These are phyloP conservation scores for Moringa oleifera DNA, from an alignment of 345 rosid genomes.

Conservation along the genomic window DNA sequence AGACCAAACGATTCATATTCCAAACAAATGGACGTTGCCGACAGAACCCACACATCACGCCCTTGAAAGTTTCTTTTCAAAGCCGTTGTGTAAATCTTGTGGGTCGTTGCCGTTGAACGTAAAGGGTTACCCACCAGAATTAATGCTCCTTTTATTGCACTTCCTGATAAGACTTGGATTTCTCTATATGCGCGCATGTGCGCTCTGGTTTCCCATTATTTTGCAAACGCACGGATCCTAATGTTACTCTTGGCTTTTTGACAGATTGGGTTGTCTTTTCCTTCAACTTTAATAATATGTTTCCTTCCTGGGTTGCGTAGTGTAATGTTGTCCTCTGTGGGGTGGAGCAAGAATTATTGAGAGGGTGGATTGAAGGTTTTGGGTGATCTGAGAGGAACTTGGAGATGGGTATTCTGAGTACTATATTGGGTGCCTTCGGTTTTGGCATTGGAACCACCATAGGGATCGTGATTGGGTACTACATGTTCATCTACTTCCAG, in stretches of 20 bases:
- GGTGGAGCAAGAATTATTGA: background rate
- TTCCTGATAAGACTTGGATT: conserved; percentile 11
- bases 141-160: conserved; percentile 29
- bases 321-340: background rate
- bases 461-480: conserved; percentile 70
- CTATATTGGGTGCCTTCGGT: conserved; percentile 56
- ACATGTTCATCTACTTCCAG: conserved; percentile 62
- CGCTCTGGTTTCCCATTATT: background rate
- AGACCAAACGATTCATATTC: background rate
- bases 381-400: conserved; percentile 15
- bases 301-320: background rate
- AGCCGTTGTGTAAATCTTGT: conserved; percentile 25
- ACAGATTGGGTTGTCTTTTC: background rate
- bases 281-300: background rate
- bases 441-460: conserved; percentile 77
- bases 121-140: conserved; percentile 18
- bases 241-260: background rate
- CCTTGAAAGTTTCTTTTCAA: conserved; percentile 29
- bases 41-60: conserved; percentile 34
- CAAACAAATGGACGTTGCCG: conserved; percentile 36
- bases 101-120: conserved; percentile 32
- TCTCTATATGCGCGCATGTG: background rate
- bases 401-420: conserved; percentile 63
- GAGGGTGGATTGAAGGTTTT: background rate
- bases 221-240: background rate